Percentiles rank a stretch among this genome's conserved stretches.
Evolutionary conservation across 495 filamentous ascomycete species (phyloP).

Genomic region (Penicillium parvum): DNA sequence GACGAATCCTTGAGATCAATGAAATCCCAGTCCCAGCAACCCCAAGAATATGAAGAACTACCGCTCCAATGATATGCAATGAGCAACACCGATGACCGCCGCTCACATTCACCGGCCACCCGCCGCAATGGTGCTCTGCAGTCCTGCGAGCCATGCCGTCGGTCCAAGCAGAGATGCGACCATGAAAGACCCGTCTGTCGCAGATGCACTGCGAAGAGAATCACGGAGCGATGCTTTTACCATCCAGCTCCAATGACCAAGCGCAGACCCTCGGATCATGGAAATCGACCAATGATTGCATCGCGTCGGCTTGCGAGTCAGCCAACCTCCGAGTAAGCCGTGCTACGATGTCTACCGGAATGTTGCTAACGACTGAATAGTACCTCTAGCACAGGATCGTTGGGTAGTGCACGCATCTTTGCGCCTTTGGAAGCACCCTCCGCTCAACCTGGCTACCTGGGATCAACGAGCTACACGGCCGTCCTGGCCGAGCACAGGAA

Average conservation of each 20-base stretch:
- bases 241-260: constrained; percentile 45
- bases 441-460: constrained; percentile 41
- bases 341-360: not conserved
- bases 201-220: constrained; percentile 32
- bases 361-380: constrained; percentile 7
- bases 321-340: constrained; percentile 26
- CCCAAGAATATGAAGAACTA: too few relatives aligned
- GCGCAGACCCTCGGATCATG: constrained; percentile 14
- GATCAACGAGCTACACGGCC: constrained; percentile 48
- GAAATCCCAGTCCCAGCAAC: too few relatives aligned
- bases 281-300: constrained; percentile 5
- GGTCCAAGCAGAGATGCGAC: constrained; percentile 49
- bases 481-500: constrained; percentile 39
- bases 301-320: constrained; percentile 17
- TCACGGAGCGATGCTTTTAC: constrained; percentile 35
- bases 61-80: constrained; percentile 7
- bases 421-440: constrained; percentile 24
- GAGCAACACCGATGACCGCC: constrained; percentile 18
- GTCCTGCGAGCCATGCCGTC: constrained; percentile 51
- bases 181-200: constrained; percentile 39
- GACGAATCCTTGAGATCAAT: too few relatives aligned
- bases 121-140: constrained; percentile 46
- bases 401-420: constrained; percentile 20
- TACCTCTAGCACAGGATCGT: constrained; percentile 27
- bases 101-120: constrained; percentile 24